phyloP scores from a whole-genome alignment of 768 basidiomycete genomes.

The Tricholoma flavovirens region DNA sequence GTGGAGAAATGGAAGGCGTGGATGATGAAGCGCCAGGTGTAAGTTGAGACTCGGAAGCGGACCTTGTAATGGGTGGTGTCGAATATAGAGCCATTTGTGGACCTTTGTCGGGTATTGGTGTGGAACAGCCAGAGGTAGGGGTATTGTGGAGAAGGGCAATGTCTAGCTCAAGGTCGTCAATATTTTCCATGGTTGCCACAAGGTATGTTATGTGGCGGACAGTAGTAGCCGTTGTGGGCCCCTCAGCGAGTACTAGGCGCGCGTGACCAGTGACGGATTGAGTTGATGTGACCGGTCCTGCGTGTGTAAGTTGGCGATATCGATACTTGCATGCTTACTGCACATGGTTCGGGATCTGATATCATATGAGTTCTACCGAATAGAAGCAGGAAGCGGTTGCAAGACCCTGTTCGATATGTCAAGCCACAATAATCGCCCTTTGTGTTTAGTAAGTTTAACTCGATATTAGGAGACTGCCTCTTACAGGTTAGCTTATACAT shows the following conservation, averaged over 20 bases:
- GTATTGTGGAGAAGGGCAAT: constrained; percentile 6
- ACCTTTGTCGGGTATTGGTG: constrained; percentile 8
- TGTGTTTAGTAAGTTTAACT: too few species aligned
- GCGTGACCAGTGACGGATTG: constrained; percentile 7
- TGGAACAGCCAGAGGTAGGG: constrained; percentile 5
- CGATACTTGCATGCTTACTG: too few species aligned
- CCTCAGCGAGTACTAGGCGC: constrained; percentile 1
- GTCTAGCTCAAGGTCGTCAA: constrained; percentile 18
- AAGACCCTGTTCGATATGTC: too few species aligned
- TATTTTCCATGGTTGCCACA: constrained; percentile 17
- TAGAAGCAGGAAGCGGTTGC: too few species aligned
- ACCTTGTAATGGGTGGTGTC: constrained; percentile 7
- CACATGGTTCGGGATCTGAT: too few species aligned
- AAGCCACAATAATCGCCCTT: too few species aligned
- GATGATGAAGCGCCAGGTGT: constrained; percentile 2
- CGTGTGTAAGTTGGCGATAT: too few species aligned
- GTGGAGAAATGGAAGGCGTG: not conserved
- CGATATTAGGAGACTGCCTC: too few species aligned
- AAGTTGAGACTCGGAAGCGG: constrained; percentile 3
- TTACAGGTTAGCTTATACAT: too few species aligned
- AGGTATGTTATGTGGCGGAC: constrained; percentile 12
- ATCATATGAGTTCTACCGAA: too few species aligned
- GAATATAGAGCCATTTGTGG: constrained; percentile 12
- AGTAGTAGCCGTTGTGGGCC: constrained; percentile 11
- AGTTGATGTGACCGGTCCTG: constrained; percentile 18